Percentiles rank a stretch among this genome's conserved stretches.
Evolutionary conservation across 2,329 filamentous ascomycete genomes (phyloP).

Genomic region (Penicillium sp.): DNA sequence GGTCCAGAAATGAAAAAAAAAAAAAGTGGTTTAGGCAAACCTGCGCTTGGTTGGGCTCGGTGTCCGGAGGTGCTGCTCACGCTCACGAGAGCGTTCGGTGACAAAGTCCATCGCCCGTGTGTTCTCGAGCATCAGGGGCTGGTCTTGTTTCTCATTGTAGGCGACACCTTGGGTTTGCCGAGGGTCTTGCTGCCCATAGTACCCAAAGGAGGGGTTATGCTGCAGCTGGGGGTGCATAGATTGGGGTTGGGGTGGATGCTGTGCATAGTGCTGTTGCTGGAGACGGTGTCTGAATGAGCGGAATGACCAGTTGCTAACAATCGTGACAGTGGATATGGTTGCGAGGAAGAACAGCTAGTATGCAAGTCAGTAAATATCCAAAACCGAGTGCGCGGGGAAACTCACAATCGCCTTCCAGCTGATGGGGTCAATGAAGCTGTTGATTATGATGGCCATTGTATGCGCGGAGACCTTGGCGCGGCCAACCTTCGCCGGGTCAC

Average conservation of each 20-base stretch:
- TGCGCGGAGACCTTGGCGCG: constrained; percentile 77
- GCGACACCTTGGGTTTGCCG: constrained; percentile 11
- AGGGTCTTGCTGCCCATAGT: constrained; percentile 21
- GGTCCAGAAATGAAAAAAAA: constrained; percentile 9
- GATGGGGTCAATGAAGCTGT: constrained; percentile 87
- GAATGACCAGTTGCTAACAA: constrained; percentile 60
- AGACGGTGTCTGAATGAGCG: constrained; percentile 48
- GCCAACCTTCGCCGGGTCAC: constrained; percentile 74
- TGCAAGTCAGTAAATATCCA: constrained; percentile 15
- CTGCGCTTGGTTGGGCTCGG: constrained; percentile 39
- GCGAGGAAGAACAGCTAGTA: constrained; percentile 39
- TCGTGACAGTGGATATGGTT: constrained; percentile 50
- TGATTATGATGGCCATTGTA: constrained; percentile 89
- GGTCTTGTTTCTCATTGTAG: constrained; percentile 28
- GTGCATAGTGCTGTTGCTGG: constrained; percentile 31
- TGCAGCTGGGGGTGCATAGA: constrained; percentile 27
- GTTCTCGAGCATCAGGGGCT: constrained; percentile 32
- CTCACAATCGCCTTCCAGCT: constrained; percentile 75
- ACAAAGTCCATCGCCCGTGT: constrained; percentile 31
- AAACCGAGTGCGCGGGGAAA: constrained; percentile 2
- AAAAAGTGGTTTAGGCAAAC: constrained; percentile 17
- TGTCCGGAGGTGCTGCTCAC: constrained; percentile 34
- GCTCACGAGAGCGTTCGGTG: constrained; percentile 32
- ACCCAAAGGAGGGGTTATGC: constrained; percentile 28
- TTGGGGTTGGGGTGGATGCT: constrained; percentile 23